phyloP scores from a whole-genome alignment of 805 yeast genomes.

The Diddensiella transvaalensis region DNA sequence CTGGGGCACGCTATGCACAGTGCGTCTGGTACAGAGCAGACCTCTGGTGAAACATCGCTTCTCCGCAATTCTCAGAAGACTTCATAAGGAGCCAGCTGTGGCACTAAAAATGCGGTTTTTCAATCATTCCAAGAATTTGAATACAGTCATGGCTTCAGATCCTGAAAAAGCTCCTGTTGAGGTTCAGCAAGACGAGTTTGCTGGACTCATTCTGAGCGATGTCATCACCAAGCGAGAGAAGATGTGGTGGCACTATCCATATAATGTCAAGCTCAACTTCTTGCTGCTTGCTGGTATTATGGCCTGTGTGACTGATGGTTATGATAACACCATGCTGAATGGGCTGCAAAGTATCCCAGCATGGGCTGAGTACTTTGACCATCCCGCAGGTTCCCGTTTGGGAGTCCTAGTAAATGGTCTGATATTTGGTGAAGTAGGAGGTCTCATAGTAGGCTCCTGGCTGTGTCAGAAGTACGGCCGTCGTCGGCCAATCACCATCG shows the following conservation, averaged over 20 bases:
- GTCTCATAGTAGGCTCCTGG: constrained; percentile 20
- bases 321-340: constrained; percentile 22
- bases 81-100: not conserved
- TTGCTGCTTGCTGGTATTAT: constrained; percentile 13
- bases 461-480: constrained; percentile 61
- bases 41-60: no score
- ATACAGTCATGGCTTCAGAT: no score
- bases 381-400: constrained; percentile 1
- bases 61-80: not conserved
- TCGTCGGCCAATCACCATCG: constrained; percentile 53
- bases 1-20: no score
- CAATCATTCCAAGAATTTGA: no score
- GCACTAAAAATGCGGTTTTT: not conserved
- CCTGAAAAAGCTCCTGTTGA: not conserved
- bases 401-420: constrained; percentile 2
- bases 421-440: not conserved
- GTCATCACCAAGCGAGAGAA: constrained; percentile 5
- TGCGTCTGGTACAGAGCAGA: no score
- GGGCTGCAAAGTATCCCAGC: constrained; percentile 26
- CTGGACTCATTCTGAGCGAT: not conserved
- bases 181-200: not conserved
- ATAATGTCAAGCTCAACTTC: constrained; percentile 16
- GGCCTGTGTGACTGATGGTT: constrained; percentile 16
- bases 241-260: constrained; percentile 13
- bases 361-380: constrained; percentile 10